Conservation (phyloP, 2,329 filamentous ascomycete genomes). For the Sclerotinia nivalis region DNA sequence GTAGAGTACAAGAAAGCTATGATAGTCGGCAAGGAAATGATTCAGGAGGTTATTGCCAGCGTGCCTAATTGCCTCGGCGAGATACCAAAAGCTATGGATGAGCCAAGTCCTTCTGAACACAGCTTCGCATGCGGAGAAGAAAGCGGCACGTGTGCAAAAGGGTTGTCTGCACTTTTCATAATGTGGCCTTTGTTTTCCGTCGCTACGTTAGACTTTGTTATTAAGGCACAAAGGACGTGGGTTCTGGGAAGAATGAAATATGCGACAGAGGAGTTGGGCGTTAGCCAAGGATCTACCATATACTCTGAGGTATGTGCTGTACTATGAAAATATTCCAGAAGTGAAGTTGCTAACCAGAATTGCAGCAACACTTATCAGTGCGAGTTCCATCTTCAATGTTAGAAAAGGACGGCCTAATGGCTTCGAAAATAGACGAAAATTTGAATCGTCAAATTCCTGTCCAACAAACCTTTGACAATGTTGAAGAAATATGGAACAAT, state of each 20-base stretch:
- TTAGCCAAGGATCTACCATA: constrained; percentile 29
- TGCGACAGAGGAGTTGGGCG: constrained; percentile 32
- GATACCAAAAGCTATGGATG: constrained; percentile 37
- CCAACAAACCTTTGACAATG: not conserved
- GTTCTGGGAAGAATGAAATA: constrained; percentile 33
- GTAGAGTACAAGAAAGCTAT: constrained; percentile 60
- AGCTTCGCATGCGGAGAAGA: constrained; percentile 54
- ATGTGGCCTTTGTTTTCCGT: constrained; percentile 35
- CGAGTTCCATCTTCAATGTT: constrained; percentile 18
- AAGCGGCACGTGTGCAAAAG: constrained; percentile 26
- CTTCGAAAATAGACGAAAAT: not conserved
- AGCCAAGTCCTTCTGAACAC: constrained; percentile 41
- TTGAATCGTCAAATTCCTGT: not conserved
- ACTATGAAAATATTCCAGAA: not conserved
- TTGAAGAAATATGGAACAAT: not conserved
- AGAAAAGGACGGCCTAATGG: constrained; percentile 12
- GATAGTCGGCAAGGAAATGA: constrained; percentile 51
- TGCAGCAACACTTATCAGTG: not conserved
- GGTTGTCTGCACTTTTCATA: constrained; percentile 32
- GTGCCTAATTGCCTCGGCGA: constrained; percentile 60
- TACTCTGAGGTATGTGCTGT: constrained; percentile 1
- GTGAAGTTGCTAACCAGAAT: not conserved
- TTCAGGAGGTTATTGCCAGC: constrained; percentile 59
- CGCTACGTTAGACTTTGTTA: constrained; percentile 33
- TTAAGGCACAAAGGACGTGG: constrained; percentile 30